Base-by-base conservation (phyloP, 1,284 basidiomycete genomes). In the Tilletia indica region DNA sequence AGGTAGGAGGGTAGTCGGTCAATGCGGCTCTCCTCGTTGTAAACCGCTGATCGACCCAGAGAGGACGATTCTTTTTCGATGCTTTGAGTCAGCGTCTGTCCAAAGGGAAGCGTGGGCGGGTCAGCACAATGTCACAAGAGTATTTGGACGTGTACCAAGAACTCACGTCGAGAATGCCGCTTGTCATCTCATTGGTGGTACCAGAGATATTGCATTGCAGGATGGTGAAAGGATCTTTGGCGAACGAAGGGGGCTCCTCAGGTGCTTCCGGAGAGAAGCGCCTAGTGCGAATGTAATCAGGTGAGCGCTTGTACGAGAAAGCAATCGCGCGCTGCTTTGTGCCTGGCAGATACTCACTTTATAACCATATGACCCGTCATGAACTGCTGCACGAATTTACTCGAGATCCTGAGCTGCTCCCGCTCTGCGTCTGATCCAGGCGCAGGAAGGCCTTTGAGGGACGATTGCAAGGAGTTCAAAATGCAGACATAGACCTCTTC, bases 401-500 rank as follows among this genome's bases (percentile, higher is more conserved):
- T 34, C 34, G 61, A 64, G 61, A 64, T 39, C 16, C 61, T 38
- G 16, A 64, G 19, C 38, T 39, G 61, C 38, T 64, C 61, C 45
- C 73, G 73, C 48, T 74, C 71, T 9, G 69, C 5, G 14, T 39
- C 54, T 2, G 58, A 49, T 1, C 64, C 70, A 0, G 73, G 67
- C 2, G 67, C 16, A 1, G 75, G 68, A 16, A 81, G 73, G 31
- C 69, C 78, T 58, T 68, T 70, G 2, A 96, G 75, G 2, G 83
- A 87, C 8, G 89, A 88, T 73, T 90, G 89, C 25, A 98, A 87
- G 0, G 91, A 89, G 70, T 91, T 90, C n/a, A 94, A 86, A 74
- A 98, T 89, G 71, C 92, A 89, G 1, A 89, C 89, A 89, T 93
- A 97, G 73, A 93, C 97, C 85, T 99, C 96, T 82, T 98, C 96